Conservation (phyloP, 148 eudicot species). For the Agrostemma githago region DNA sequence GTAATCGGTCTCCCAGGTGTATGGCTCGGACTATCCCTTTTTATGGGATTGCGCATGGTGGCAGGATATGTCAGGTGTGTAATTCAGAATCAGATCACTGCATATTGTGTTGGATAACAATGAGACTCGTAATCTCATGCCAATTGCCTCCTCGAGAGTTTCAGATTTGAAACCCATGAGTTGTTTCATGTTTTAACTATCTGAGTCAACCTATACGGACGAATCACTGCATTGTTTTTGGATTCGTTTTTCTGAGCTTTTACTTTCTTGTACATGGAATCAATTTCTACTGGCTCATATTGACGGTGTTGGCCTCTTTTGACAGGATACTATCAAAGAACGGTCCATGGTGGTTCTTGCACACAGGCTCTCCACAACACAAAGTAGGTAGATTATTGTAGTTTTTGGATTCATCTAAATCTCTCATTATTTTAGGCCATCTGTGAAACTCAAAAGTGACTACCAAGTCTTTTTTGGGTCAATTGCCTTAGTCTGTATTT, state of each 20-base stretch:
- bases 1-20: constrained; percentile 78
- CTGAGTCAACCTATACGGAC: background rate
- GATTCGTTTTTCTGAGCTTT: background rate
- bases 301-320: background rate
- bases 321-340: constrained; percentile 48
- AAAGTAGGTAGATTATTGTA: constrained; percentile 25
- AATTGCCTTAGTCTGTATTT: background rate
- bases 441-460: background rate
- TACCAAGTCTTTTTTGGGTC: background rate
- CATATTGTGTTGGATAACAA: background rate
- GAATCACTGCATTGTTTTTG: background rate
- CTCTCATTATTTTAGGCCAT: background rate
- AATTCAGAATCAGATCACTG: background rate
- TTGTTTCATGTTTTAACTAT: background rate
- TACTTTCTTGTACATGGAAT: background rate
- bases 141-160: background rate
- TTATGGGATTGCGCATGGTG: constrained; percentile 71
- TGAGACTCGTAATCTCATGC: background rate
- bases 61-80: constrained; percentile 76
- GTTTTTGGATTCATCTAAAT: background rate
- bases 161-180: background rate
- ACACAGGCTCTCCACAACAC: constrained; percentile 30
- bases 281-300: background rate
- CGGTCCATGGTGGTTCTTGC: constrained; percentile 95
- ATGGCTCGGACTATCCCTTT: constrained; percentile 78